Base-by-base conservation (phyloP, 441 rosid species). In the Dalechampia spathulata region DNA sequence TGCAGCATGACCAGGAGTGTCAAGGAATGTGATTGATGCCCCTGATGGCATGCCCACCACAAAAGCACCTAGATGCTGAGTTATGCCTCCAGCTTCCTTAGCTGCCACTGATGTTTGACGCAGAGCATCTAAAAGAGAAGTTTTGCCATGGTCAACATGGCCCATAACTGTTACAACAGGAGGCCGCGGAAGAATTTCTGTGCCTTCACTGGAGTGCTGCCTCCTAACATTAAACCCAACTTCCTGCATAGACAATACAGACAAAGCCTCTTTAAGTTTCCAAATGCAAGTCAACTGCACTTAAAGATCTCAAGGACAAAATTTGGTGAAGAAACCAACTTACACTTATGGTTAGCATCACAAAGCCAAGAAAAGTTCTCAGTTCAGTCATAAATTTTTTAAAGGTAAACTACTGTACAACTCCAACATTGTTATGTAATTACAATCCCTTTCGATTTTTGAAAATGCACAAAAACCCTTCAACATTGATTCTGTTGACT, bases 71-170 rank as follows among this genome's bases (percentile, higher is more conserved):
- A 93, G 70, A 57, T 89, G 96, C 61, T 93, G 99, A 55, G 99
- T 93, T 79, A 93, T 93, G 71, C 97, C 99, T 37, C 97, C 95
- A n/a, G 99, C 96, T 87, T 93, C 96, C 72, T 67, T 75, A 37
- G 84, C 90, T 14, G 94, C 95, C 40, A 89, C 87, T 7, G 95
- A 83, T 34, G 96, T 87, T 74, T 82, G 80, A 56, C 95, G 82
- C 34, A 87, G 52, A 41, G 99, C 87, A 74, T 93, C 97, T 20
- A 89, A 68, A 66, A 89, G 83, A 53, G 95, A 89, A 59, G 99
- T 93, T 78, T 89, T 93, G 14, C 95, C 97, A 55, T 93, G 99
- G 73, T 89, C 96, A 62, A 93, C 97, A 68, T 85, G 99, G 38
- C 96, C 95, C 96, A 89, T 86, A 57, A 89, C 90, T 0, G 92